A percentile compares a stretch with the other conserved stretches of the same genome.
Conservation (phyloP, 352 stramenopile species). For the Phytophthora fragariae region DNA sequence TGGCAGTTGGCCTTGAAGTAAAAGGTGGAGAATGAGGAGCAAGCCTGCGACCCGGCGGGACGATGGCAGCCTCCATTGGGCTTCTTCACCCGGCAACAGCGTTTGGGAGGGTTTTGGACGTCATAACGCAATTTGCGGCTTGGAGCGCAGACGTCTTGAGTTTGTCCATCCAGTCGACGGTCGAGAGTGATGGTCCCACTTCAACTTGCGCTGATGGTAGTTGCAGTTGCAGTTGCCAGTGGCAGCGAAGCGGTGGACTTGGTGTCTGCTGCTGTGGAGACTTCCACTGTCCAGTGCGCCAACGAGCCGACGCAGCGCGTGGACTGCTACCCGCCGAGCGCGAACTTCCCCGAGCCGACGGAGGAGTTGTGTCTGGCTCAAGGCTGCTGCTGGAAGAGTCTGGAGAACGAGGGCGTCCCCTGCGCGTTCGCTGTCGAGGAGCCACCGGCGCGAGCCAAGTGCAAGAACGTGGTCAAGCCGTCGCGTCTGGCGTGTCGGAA, state of each 20-base stretch:
- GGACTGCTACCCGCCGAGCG: conserved; percentile 74
- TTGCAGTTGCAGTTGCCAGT: conserved; percentile 9
- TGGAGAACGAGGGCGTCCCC: conserved; percentile 61
- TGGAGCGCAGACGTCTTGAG: not conserved
- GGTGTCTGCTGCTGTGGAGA: conserved; percentile 10
- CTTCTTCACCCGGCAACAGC: not conserved
- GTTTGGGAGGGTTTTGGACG: not conserved
- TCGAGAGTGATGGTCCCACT: conserved; percentile 37
- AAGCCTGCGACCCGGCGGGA: conserved; percentile 31
- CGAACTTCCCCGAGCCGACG: conserved; percentile 73
- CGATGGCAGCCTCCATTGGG: conserved; percentile 2
- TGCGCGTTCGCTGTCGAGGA: conserved; percentile 66
- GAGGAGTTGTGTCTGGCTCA: conserved; percentile 85
- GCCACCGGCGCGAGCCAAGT: conserved; percentile 29
- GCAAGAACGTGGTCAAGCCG: conserved; percentile 43
- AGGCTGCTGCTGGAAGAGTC: conserved; percentile 83
- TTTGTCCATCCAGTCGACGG: not conserved
- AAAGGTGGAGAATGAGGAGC: conserved; percentile 28
- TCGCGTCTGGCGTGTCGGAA: conserved; percentile 80
- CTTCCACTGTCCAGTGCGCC: conserved; percentile 33
- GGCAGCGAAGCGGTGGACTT: conserved; percentile 15
- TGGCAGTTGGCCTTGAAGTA: conserved; percentile 40
- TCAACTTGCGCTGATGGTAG: conserved; percentile 27
- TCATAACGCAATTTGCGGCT: conserved; percentile 41
- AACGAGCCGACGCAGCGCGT: conserved; percentile 48